phyloP scores from a whole-genome alignment of 2,329 filamentous ascomycete species.

The Monilinia polystroma region DNA sequence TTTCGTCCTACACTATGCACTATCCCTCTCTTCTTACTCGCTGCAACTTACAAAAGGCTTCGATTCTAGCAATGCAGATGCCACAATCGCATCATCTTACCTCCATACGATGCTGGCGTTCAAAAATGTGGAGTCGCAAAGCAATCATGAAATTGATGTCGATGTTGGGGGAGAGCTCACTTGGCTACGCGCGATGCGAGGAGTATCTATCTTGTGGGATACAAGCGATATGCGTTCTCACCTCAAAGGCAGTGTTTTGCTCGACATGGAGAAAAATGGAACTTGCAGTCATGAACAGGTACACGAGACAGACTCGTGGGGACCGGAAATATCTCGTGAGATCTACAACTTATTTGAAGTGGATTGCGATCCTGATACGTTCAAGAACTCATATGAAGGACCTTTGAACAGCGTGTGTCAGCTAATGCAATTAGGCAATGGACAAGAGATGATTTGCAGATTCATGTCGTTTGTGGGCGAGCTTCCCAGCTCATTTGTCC shows the following conservation, averaged over 20 bases:
- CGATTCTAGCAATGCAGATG: conserved; percentile 11
- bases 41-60: neutral
- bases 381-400: neutral
- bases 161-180: neutral
- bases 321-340: neutral
- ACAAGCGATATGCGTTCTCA: neutral
- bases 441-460: neutral
- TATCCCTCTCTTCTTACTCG: conserved; percentile 12
- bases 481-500: conserved; percentile 9
- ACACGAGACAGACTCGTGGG: neutral
- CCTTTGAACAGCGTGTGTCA: conserved; percentile 9
- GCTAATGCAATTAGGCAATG: neutral
- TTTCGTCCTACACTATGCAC: conserved; percentile 10
- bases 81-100: conserved; percentile 10
- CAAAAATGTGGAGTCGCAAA: conserved; percentile 11
- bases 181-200: conserved; percentile 15
- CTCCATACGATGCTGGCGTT: conserved; percentile 23
- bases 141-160: neutral
- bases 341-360: neutral
- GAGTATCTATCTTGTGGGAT: neutral
- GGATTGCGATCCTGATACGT: neutral
- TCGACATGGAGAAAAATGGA: neutral
- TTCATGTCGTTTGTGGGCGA: conserved; percentile 21
- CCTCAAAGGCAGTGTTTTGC: neutral
- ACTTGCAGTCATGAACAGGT: neutral